Conservation (phyloP, 495 filamentous ascomycete species). For the Trichocladium antarcticum region DNA sequence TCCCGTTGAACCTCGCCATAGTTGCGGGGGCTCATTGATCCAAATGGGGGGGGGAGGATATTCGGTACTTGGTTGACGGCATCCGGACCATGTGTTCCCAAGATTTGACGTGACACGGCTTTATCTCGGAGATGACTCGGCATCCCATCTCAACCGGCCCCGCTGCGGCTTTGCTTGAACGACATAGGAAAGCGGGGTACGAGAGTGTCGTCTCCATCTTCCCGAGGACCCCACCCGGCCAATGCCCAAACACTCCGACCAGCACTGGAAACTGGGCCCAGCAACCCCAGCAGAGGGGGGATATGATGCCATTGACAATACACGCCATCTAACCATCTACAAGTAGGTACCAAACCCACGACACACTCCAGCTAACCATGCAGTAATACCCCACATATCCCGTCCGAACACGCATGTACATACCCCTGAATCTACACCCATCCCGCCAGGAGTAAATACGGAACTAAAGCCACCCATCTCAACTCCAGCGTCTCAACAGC, state of each 20-base stretch:
- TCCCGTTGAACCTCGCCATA: too few relatives aligned
- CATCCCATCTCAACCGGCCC: slow-evolving; percentile 1
- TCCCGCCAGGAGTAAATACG: not conserved
- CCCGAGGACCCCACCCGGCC: not conserved
- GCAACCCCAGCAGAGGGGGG: too few relatives aligned
- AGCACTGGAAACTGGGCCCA: too few relatives aligned
- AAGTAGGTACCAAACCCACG: not conserved
- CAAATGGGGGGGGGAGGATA: not conserved
- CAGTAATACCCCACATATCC: not conserved
- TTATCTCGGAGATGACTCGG: slow-evolving; percentile 23
- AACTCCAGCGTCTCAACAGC: not conserved
- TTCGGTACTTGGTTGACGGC: not conserved
- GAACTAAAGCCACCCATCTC: not conserved
- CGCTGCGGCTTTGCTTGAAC: not conserved
- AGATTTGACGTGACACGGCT: slow-evolving; percentile 1
- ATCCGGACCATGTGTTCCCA: not conserved
- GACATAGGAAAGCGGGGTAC: slow-evolving; percentile 4
- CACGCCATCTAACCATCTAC: too few relatives aligned
- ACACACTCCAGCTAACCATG: not conserved
- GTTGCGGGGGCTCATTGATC: not conserved
- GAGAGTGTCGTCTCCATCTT: not conserved
- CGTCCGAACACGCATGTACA: not conserved
- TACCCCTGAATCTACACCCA: not conserved
- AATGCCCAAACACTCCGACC: too few relatives aligned
- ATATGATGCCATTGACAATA: too few relatives aligned